Evolutionary conservation across 805 yeast genomes (phyloP).

Genomic region (Saturnispora zaruensis): DNA sequence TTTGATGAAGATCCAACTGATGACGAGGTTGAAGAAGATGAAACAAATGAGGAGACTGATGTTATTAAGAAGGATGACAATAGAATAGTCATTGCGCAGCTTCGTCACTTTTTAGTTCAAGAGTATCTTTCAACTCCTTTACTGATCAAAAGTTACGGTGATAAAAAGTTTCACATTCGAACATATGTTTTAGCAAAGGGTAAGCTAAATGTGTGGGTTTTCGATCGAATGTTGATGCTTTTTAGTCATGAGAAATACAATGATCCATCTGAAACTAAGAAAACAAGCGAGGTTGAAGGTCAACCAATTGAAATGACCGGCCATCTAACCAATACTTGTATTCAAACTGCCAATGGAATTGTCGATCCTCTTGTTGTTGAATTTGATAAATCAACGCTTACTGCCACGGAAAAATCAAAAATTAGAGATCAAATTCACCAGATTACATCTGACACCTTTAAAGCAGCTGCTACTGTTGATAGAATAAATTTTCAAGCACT

Average conservation of each 20-base stretch:
- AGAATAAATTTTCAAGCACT: conserved; percentile 79
- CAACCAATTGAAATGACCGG: conserved; percentile 45
- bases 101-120: conserved; percentile 87
- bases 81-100: conserved; percentile 75
- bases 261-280: conserved; percentile 22
- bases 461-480: conserved; percentile 75
- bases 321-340: conserved; percentile 90
- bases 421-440: conserved; percentile 50
- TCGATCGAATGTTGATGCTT: conserved; percentile 68
- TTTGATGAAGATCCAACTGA: conserved; percentile 69
- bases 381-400: conserved; percentile 44
- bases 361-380: conserved; percentile 42
- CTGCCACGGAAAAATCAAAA: conserved; percentile 27
- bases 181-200: conserved; percentile 74
- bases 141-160: conserved; percentile 47
- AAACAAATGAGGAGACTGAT: conserved; percentile 36
- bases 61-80: conserved; percentile 42
- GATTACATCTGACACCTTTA: conserved; percentile 61
- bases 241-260: conserved; percentile 57
- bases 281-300: conserved; percentile 22
- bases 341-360: conserved; percentile 41
- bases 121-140: conserved; percentile 67
- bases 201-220: conserved; percentile 69
- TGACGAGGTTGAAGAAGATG: conserved; percentile 45
- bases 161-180: conserved; percentile 82